A percentile compares a stretch with the other conserved stretches of the same genome.
Conservation (phyloP, 2,329 filamentous ascomycete species). For the Beauveria varroae region DNA sequence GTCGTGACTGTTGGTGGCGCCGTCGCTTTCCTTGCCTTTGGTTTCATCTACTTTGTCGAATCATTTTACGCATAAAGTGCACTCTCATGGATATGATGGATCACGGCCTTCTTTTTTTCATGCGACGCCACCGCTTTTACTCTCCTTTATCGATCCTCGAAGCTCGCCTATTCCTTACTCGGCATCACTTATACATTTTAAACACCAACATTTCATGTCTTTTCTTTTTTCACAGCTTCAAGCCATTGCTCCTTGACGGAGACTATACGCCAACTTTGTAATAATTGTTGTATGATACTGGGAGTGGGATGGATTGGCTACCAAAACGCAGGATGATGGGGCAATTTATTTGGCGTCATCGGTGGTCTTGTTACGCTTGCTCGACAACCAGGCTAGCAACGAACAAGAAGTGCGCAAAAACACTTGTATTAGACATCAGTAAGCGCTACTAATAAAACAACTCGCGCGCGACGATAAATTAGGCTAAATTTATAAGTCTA, state of each 20-base stretch:
- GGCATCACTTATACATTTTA: background rate
- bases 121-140: background rate
- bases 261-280: conserved; percentile 3
- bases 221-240: background rate
- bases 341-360: background rate
- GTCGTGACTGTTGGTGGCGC: conserved; percentile 93
- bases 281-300: conserved; percentile 1
- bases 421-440: background rate
- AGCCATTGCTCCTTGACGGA: conserved; percentile 4
- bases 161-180: background rate
- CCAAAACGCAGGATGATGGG: background rate
- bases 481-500: no score
- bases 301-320: background rate
- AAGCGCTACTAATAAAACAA: no score
- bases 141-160: background rate
- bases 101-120: background rate
- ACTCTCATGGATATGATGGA: background rate
- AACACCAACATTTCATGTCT: background rate
- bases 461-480: no score
- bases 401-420: background rate
- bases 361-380: background rate
- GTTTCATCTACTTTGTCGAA: conserved; percentile 84
- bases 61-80: conserved; percentile 49
- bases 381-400: background rate
- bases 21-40: conserved; percentile 82